Evolutionary conservation across 2,329 filamentous ascomycete species (phyloP).

Genomic region (Coniochaeta prunicola): DNA sequence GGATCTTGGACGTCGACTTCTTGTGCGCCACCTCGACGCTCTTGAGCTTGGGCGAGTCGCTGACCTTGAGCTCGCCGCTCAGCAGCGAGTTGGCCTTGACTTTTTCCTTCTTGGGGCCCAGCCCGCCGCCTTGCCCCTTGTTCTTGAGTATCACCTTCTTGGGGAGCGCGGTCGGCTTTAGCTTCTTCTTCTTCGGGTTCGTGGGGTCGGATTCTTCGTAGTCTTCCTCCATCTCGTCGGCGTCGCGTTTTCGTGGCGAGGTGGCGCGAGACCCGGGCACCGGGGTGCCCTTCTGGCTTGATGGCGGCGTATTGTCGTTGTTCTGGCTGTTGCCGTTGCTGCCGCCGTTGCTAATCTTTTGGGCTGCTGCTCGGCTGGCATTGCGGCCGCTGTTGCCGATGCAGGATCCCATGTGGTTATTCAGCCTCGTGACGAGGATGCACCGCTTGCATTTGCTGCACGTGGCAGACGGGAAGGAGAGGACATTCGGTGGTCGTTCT

Average conservation of each 20-base stretch:
- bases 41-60: slow-evolving; percentile 28
- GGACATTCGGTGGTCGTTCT: slow-evolving; percentile 51
- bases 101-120: slow-evolving; percentile 43
- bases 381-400: slow-evolving; percentile 60
- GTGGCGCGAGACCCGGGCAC: slow-evolving; percentile 43
- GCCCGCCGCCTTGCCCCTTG: slow-evolving; percentile 23
- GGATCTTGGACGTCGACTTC: slow-evolving; percentile 31
- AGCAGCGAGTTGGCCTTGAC: slow-evolving; percentile 42
- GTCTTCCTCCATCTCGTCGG: slow-evolving; percentile 46
- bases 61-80: slow-evolving; percentile 38
- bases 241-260: slow-evolving; percentile 51
- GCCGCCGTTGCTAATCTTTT: slow-evolving; percentile 54
- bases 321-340: slow-evolving; percentile 39
- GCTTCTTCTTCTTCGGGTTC: slow-evolving; percentile 53
- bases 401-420: slow-evolving; percentile 62
- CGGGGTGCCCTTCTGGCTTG: slow-evolving; percentile 57
- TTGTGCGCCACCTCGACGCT: slow-evolving; percentile 33
- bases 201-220: slow-evolving; percentile 41
- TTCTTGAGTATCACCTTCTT: slow-evolving; percentile 52
- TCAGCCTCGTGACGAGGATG: slow-evolving; percentile 56
- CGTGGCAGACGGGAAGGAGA: slow-evolving; percentile 58
- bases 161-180: slow-evolving; percentile 37
- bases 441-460: slow-evolving; percentile 62
- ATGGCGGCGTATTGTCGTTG: slow-evolving; percentile 52
- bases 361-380: slow-evolving; percentile 53